Base-by-base conservation (phyloP, 78 protist species). In the Chrysochromulina parva region DNA sequence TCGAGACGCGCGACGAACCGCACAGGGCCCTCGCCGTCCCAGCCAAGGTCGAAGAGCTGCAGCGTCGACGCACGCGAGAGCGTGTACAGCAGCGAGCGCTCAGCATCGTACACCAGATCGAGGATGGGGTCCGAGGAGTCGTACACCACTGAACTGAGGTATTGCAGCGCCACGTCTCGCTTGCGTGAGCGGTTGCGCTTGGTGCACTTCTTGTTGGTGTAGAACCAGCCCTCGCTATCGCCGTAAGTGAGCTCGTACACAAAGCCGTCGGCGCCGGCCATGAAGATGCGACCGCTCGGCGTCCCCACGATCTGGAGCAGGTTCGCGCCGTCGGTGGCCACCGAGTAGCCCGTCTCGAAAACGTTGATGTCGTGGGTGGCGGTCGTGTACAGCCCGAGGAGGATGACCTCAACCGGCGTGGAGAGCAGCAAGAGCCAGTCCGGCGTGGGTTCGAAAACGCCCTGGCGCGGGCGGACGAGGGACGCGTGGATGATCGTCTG, bases 291-390 rank as follows among this genome's bases (percentile, higher is more conserved):
- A 9, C 92, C 92, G 24, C 3, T 5, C 50, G 24, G 38, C 53
- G 92, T 52, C 55, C 92, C 92, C 9, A 11, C 28, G 22, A 90
- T 52, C 24, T 17, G 10, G 62, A 89, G 3, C 47, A 90, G 28
- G 54, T 90, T 78, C 22, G 89, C 92, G 78, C 85, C 85, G 92
- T 89, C 93, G 16, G 93, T 6, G 13, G 90, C 38, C 26, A 53
- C 67, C 17, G 86, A 17, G 53, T 65, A n/a, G 38, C 81, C 53
- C 9, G 93, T 38, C 50, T 54, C 87, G 66, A 14, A 20, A 9
- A 57, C 1, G 7, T 54, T 65, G 67, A 71, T 6, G 20, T 47
- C 82, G 2, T 24, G 7, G 57, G 82, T 14, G 2, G 71, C 65
- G 50, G 80, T 78, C 16, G 62, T 0, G 55, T 88, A 59, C 11